Base-by-base conservation (phyloP, 2,329 filamentous ascomycete genomes). In the Biscogniauxia marginata region DNA sequence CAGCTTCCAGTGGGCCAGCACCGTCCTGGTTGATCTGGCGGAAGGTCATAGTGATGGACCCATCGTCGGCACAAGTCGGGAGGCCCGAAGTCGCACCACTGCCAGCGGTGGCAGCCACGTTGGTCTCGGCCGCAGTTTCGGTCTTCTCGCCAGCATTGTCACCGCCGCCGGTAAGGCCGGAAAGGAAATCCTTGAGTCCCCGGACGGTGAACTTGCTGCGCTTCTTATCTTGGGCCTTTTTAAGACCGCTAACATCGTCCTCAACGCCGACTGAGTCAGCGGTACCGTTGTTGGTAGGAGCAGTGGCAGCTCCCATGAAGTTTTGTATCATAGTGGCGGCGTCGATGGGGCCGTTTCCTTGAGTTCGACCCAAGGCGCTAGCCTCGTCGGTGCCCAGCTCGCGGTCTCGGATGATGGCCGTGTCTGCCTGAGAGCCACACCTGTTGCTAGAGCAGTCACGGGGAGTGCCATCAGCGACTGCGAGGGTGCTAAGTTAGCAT, bases 1-100 rank as follows among this genome's bases (percentile, higher is more conserved):
- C 75, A 7, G 85, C 85, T 24, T 75, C 80, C 49, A 89, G 73
- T 1, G 85, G 85, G 1, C 86, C 86, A 0, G 85, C 86, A 20
- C 86, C 86, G 64, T 89, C 86, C 71, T 88, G 85, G 79, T 89
- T 89, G 75, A 89, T 83, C 75, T 89, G 83, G 70, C 86, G 84
- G 75, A 83, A 88, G 58, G 80, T 84, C 80, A 89, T 80, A 56
- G 77, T 79, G 69, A 89, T 75, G 23, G 78, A 79, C 59, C 86
- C 86, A 54, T 84, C 78, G 56, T 87, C 83, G 19, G 77, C 73
- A 56, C 77, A 79, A 4, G 86, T 89, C 7, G 86, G 86, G 18
- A 89, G 73, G 56, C 86, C 85, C 9, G 69, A 68, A 0, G 70
- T 59, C 11, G 82, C 75, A 52, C 85, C 86, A 16, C 72, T 63